Base-by-base conservation (phyloP, 192 early-diverging fungal genomes). In the Dimargaris xerosporica region DNA sequence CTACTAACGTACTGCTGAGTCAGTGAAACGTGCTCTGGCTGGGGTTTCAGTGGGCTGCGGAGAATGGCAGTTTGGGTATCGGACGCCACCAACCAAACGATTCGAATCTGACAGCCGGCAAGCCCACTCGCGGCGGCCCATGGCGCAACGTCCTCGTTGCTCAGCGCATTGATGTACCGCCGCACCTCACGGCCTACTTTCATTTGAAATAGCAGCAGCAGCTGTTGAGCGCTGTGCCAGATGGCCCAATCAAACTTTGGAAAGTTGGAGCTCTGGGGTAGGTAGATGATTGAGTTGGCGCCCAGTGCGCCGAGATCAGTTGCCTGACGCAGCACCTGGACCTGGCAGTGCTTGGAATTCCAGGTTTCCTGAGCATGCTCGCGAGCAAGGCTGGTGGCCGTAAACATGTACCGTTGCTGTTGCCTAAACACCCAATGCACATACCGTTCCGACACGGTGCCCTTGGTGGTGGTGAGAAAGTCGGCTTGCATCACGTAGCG, bases 391-490 rank as follows among this genome's bases (percentile, higher is more conserved):
- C 34, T 29, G 28, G 29, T n/a, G 13, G 23, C 28, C 0, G 28
- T 26, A 56, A 56, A 56, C 28, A 11, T 10, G 34, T 31, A 56
- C 1, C 34, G 29, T 12, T 34, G 54, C 5, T 56, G 30, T 6
- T 28, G 29, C 54, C 30, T 23, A n/a, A 56, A 29, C 16, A 17
- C 19, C 34, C 34, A 34, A 28, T 56, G 54, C 30, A 56, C 54
- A 29, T 56, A 56, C 15, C 29, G 25, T 56, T 56, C 54, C 9
- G 54, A 26, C 7, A 56, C 54, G 54, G 54, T 56, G 34, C 54
- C 54, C 28, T 56, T 56, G 28, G 54, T 56, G 29, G 54, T 56
- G 28, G 54, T 56, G n/a, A 56, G 29, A 56, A 56, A 56, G 19
- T 56, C 28, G 29, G 54, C 54, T 17, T 28, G 28, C 28, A 56